Conservation (phyloP, 169 alveolate species). For the Perkinsus chesapeaki region DNA sequence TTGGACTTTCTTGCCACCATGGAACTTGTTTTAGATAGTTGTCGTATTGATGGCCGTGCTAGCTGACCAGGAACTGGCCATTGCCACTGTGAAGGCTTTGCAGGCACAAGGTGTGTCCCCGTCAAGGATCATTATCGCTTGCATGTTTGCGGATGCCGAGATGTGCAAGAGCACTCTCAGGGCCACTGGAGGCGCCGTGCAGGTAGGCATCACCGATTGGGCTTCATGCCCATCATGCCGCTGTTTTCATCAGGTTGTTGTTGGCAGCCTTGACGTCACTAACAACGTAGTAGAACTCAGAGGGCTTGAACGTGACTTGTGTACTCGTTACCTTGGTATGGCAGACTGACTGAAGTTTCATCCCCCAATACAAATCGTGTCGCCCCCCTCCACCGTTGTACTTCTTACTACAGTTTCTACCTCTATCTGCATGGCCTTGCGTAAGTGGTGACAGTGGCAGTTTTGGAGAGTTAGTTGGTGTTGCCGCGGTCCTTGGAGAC, state of each 20-base stretch:
- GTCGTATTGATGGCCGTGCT: neutral
- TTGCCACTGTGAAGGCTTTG: neutral
- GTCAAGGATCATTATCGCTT: neutral
- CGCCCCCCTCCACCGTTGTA: neutral
- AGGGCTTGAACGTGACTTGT: neutral
- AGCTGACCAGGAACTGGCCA: neutral
- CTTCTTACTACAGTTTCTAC: neutral
- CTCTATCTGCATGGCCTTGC: neutral
- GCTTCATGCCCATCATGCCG: neutral
- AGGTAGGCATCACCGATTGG: neutral
- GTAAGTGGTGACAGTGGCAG: neutral
- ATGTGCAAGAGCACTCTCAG: neutral
- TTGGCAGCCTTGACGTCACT: neutral
- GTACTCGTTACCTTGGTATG: neutral
- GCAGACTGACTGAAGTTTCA: neutral
- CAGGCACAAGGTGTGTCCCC: neutral
- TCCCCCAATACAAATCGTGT: neutral
- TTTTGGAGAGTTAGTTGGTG: neutral
- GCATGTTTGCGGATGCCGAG: conserved; percentile 1
- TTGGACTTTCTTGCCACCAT: no score
- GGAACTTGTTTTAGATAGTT: neutral
- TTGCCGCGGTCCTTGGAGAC: neutral
- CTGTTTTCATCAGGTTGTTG: neutral
- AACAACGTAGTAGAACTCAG: neutral
- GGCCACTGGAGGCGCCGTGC: neutral